These are phyloP conservation scores for Erythrophleum ivorense DNA, from an alignment of 331 rosid species.

Conservation along the genomic window DNA sequence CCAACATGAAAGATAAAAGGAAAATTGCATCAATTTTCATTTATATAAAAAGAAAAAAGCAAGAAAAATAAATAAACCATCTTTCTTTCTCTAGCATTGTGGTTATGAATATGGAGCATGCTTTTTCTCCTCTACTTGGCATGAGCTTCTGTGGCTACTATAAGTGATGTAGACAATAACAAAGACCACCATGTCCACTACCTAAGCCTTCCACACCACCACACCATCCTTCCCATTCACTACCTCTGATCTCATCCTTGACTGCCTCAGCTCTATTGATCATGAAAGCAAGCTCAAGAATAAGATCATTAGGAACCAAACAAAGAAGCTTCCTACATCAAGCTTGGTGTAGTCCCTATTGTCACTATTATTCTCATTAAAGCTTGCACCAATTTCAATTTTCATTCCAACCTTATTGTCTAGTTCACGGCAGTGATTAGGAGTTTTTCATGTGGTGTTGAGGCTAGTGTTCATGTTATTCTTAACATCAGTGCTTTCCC, in stretches of 20 bases:
- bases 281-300: conserved; percentile 67
- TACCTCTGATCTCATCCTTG: conserved; percentile 55
- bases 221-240: not conserved
- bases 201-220: conserved; percentile 47
- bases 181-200: conserved; percentile 42
- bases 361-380: conserved; percentile 57
- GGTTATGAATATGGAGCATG: not conserved
- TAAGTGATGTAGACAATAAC: conserved; percentile 26
- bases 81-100: not conserved
- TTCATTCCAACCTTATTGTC: conserved; percentile 56
- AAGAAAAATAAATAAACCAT: too few relatives aligned
- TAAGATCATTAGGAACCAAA: conserved; percentile 81
- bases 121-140: conserved; percentile 37
- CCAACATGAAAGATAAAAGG: not conserved
- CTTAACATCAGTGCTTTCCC: conserved; percentile 70
- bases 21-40: not conserved
- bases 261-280: conserved; percentile 61
- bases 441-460: conserved; percentile 81
- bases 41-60: too few relatives aligned
- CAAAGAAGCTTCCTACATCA: conserved; percentile 78
- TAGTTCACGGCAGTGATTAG: conserved; percentile 78
- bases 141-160: conserved; percentile 48
- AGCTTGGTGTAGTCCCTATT: conserved; percentile 75
- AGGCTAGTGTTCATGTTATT: conserved; percentile 69
- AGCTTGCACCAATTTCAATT: conserved; percentile 33